Evolutionary conservation across 257 asterid species (phyloP).

Genomic region (Solanum chiquidenum): DNA sequence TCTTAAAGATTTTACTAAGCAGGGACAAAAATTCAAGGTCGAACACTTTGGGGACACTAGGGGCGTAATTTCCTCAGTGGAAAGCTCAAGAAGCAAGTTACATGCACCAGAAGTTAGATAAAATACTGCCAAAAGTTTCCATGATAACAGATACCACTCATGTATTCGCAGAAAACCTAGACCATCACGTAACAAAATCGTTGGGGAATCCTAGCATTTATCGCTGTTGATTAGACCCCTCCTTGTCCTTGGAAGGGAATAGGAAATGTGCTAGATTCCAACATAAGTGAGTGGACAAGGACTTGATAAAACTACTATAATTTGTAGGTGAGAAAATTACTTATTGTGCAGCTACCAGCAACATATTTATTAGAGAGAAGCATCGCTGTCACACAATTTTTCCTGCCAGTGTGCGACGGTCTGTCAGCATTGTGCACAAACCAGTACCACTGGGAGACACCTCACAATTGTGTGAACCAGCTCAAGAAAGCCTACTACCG

Average conservation of each 20-base stretch:
- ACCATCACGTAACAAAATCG: background rate
- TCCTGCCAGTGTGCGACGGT: background rate
- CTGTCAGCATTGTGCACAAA: background rate
- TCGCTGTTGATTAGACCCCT: background rate
- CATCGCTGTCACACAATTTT: background rate
- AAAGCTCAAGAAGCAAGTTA: background rate
- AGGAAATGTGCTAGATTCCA: background rate
- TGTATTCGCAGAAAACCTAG: background rate
- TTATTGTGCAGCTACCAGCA: background rate
- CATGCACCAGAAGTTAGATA: background rate
- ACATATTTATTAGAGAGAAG: background rate
- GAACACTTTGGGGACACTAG: background rate
- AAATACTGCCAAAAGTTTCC: background rate
- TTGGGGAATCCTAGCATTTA: background rate
- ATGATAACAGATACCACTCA: background rate
- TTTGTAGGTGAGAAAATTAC: background rate
- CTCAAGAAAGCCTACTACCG: background rate
- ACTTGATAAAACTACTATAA: background rate
- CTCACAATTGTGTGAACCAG: background rate
- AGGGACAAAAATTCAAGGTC: background rate
- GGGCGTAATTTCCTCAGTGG: background rate
- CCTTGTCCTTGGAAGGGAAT: background rate
- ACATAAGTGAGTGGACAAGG: background rate
- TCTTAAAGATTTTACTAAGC: background rate
- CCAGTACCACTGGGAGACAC: background rate